A percentile compares a stretch with the other conserved stretches of the same genome.
phyloP scores from a whole-genome alignment of 495 filamentous ascomycete genomes.

The Penicillium desertorum region DNA sequence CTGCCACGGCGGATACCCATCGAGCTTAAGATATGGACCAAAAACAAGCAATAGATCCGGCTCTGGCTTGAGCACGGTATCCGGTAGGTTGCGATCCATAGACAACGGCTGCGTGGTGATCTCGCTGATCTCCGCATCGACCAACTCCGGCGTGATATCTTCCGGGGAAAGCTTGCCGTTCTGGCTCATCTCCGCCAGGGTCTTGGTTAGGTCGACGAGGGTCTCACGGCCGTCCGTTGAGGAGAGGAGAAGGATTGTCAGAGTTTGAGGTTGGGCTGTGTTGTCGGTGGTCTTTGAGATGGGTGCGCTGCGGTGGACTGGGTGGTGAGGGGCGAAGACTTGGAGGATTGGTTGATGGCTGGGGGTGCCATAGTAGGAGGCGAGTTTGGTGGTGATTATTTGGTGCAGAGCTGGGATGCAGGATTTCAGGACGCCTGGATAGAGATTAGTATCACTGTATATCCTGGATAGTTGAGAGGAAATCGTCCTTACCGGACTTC shows the following conservation, averaged over 20 bases:
- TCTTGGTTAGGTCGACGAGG: conserved; percentile 92
- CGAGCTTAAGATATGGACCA: conserved; percentile 72
- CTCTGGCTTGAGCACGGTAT: conserved; percentile 51
- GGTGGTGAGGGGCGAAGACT: conserved; percentile 72
- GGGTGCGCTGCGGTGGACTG: conserved; percentile 30
- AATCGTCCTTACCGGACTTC: conserved; percentile 63
- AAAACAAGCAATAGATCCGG: conserved; percentile 90
- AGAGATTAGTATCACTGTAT: background rate
- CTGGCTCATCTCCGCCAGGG: conserved; percentile 91
- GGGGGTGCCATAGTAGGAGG: conserved; percentile 73
- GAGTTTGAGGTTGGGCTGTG: conserved; percentile 31
- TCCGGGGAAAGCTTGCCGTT: conserved; percentile 71
- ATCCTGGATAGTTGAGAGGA: background rate
- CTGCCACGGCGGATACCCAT: conserved; percentile 97
- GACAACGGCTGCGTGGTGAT: conserved; percentile 46
- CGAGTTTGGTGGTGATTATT: conserved; percentile 68
- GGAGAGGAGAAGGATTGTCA: conserved; percentile 84
- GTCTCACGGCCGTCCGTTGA: conserved; percentile 88
- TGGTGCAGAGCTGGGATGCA: conserved; percentile 76
- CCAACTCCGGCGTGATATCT: conserved; percentile 80
- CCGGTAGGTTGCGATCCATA: conserved; percentile 3
- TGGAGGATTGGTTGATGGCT: conserved; percentile 63
- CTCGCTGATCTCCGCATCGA: conserved; percentile 83
- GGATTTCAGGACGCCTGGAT: conserved; percentile 76
- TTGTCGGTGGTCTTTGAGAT: conserved; percentile 25